phyloP scores from a whole-genome alignment of 2,329 filamentous ascomycete species.

The Cytospora chrysosperma region DNA sequence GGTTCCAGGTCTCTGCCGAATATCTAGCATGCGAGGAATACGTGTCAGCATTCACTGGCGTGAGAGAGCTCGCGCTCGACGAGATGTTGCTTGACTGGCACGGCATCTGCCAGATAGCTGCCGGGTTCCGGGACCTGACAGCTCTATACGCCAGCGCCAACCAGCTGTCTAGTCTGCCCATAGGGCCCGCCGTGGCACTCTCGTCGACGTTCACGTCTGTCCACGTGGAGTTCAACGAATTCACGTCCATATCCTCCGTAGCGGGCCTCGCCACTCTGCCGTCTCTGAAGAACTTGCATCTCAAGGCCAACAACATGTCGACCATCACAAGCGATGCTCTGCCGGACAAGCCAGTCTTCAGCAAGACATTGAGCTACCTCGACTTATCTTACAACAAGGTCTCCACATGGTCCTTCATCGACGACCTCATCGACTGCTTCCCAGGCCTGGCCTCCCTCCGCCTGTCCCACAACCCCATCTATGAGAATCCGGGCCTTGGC shows the following conservation, averaged over 20 bases:
- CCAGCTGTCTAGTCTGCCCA: conserved; percentile 47
- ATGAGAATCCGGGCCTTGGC: conserved; percentile 49
- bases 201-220: conserved; percentile 58
- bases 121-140: conserved; percentile 52
- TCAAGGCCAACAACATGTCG: conserved; percentile 75
- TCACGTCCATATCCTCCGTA: conserved; percentile 59
- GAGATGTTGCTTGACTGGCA: conserved; percentile 67
- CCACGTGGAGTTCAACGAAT: conserved; percentile 71
- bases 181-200: conserved; percentile 35
- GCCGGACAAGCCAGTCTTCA: conserved; percentile 47
- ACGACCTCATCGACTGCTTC: conserved; percentile 64
- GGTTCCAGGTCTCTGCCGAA: conserved; percentile 49
- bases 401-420: conserved; percentile 69
- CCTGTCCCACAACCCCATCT: conserved; percentile 84
- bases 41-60: conserved; percentile 44
- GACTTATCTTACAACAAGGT: conserved; percentile 74
- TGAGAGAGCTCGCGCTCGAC: conserved; percentile 64
- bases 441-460: conserved; percentile 74
- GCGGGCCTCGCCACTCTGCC: conserved; percentile 50
- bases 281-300: conserved; percentile 58
- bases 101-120: conserved; percentile 55
- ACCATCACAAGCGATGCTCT: conserved; percentile 35
- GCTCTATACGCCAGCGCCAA: conserved; percentile 57
- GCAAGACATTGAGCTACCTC: conserved; percentile 58
- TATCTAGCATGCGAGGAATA: conserved; percentile 39